These are phyloP conservation scores for Cadophora sp. DNA, from an alignment of 2,329 filamentous ascomycete genomes.

Conservation along the genomic window DNA sequence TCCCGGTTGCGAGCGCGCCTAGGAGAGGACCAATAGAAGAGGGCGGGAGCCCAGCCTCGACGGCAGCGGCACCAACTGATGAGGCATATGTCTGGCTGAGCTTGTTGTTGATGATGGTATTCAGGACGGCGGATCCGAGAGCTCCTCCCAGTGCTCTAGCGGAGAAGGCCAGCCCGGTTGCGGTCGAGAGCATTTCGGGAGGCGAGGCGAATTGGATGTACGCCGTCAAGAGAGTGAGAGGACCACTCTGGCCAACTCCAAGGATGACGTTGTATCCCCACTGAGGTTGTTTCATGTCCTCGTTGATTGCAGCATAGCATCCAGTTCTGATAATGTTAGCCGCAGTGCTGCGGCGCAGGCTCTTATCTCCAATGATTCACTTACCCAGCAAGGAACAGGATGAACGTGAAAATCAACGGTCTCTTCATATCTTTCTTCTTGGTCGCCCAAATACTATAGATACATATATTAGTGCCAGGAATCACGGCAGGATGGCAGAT, in stretches of 20 bases:
- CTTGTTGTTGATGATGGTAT: conserved; percentile 59
- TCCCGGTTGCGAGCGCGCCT: conserved; percentile 48
- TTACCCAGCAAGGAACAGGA: conserved; percentile 54
- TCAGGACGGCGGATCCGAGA: conserved; percentile 58
- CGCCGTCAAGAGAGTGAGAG: conserved; percentile 57
- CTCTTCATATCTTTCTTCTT: conserved; percentile 55
- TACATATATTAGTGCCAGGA: no score
- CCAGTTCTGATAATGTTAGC: conserved; percentile 40
- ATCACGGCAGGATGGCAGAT: no score
- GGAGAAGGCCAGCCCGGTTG: conserved; percentile 60
- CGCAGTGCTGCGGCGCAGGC: no score
- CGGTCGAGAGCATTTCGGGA: conserved; percentile 58
- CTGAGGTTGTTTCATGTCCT: conserved; percentile 53
- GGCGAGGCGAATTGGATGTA: conserved; percentile 60
- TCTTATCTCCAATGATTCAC: conserved; percentile 42
- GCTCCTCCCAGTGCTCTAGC: conserved; percentile 60
- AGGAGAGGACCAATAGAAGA: conserved; percentile 49
- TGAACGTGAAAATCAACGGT: conserved; percentile 55
- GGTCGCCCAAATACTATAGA: conserved; percentile 48
- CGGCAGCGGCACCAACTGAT: conserved; percentile 50
- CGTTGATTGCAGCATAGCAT: conserved; percentile 54
- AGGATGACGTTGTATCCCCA: conserved; percentile 54
- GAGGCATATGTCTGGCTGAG: conserved; percentile 49
- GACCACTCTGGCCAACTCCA: conserved; percentile 58
- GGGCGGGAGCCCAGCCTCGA: conserved; percentile 51